Base-by-base conservation (phyloP, 768 basidiomycete species). In the Phlegmacium glaucopus region DNA sequence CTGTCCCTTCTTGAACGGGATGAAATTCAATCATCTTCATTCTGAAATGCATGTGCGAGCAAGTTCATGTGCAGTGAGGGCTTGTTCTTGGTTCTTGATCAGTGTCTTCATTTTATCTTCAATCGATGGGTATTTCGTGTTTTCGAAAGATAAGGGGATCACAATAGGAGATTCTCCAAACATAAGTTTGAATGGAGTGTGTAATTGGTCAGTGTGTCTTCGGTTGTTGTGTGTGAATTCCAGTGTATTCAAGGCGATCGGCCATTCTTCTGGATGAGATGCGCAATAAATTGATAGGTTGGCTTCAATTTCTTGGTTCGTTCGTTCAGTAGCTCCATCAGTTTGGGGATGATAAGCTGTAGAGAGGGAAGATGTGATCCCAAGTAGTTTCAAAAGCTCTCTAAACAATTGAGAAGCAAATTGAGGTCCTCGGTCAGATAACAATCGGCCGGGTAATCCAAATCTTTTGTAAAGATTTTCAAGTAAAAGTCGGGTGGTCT, bases 311-410 rank as follows among this genome's bases (percentile, higher is more conserved):
- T 60, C 64, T 45, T 66, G 66, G 52, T 70, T 71, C 13, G 64
- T 22, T 0, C 62, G 50, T 52, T 72, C 66, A 0, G 62, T 69
- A 49, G 69, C 71, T 1, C 68, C 71, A 49, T 73, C 68, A 4
- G 65, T 59, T 57, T 66, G 59, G 1, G 63, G 64, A 45, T 67
- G 64, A 48, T 63, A 59, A 5, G 60, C 30, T 1, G 62, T 65
- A 6, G 63, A 61, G 1, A 64, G 45, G 4, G 59, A 44, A 4
- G 53, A 48, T 29, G 49, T 55, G 41, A 65, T 63, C 18, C 62
- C 58, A 50, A 62, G 52, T 1, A 63, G 32, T 36, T 37, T 29
- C 4, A 27, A 40, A 0, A 52, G 41, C 0, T 64, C 63, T 6
- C 36, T 17, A 49, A 65, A 70, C 49, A 68, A 62, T 9, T 56